Evolutionary conservation across 768 basidiomycete genomes (phyloP).

Genomic region (Russula brevipes): DNA sequence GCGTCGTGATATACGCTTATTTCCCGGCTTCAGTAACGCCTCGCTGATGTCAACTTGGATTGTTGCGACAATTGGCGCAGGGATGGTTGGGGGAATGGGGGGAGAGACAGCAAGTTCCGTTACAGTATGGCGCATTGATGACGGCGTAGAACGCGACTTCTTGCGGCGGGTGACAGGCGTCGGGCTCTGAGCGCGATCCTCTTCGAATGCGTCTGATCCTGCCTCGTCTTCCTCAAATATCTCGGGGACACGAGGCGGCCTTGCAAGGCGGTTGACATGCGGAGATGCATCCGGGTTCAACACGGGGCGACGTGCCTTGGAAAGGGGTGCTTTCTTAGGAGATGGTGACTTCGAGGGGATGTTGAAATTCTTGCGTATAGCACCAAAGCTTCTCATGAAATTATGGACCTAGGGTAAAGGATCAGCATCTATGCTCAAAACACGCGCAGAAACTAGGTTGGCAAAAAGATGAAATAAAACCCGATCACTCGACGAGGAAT

Average conservation of each 20-base stretch:
- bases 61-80: constrained; percentile 24
- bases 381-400: constrained; percentile 58
- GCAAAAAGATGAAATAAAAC: neutral
- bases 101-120: constrained; percentile 41
- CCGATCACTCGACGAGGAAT: neutral
- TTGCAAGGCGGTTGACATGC: constrained; percentile 52
- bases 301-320: constrained; percentile 41
- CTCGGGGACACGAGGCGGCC: constrained; percentile 59
- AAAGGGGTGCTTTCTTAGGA: constrained; percentile 39
- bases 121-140: constrained; percentile 42
- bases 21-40: constrained; percentile 32
- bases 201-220: constrained; percentile 39
- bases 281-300: constrained; percentile 43
- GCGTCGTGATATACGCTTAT: constrained; percentile 36
- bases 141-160: constrained; percentile 39
- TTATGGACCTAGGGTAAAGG: constrained; percentile 19
- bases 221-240: constrained; percentile 67
- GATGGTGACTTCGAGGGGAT: constrained; percentile 39
- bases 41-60: constrained; percentile 32
- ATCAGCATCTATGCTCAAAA: constrained; percentile 1
- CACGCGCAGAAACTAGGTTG: neutral
- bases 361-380: constrained; percentile 59
- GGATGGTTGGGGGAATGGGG: constrained; percentile 33
- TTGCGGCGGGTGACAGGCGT: constrained; percentile 40
- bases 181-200: constrained; percentile 37